These are phyloP conservation scores for Penicillium angulare DNA, from an alignment of 495 filamentous ascomycete genomes.

Conservation along the genomic window DNA sequence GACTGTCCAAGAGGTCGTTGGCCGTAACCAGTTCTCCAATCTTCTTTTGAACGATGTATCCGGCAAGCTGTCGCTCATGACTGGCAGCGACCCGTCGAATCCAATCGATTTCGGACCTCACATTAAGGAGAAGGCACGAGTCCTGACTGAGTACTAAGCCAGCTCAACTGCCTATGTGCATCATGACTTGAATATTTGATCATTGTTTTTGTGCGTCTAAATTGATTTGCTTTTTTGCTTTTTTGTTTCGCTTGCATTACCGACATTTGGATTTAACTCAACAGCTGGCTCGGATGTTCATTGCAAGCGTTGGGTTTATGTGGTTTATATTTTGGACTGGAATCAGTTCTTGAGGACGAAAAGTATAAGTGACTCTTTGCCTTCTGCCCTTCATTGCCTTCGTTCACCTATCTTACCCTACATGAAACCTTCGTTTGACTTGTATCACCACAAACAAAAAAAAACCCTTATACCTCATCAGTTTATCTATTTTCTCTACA, in stretches of 20 bases:
- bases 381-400: background rate
- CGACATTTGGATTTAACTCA: background rate
- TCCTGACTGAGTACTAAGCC: conserved; percentile 8
- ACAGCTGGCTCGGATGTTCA: background rate
- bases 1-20: conserved; percentile 21
- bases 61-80: conserved; percentile 28
- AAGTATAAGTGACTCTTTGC: background rate
- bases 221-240: background rate
- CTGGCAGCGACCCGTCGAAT: conserved; percentile 18
- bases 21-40: conserved; percentile 29
- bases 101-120: conserved; percentile 29
- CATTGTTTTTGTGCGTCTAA: background rate
- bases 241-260: background rate
- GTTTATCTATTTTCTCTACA: too few relatives aligned
- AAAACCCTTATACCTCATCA: background rate
- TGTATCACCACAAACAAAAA: background rate
- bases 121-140: conserved; percentile 20
- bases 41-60: conserved; percentile 25
- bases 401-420: background rate
- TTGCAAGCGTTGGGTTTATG: background rate
- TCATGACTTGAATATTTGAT: background rate
- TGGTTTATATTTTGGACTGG: background rate
- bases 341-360: background rate
- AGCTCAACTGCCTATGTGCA: background rate
- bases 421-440: background rate